phyloP scores from a whole-genome alignment of 2,329 filamentous ascomycete genomes.

The Kalmusia sp. region DNA sequence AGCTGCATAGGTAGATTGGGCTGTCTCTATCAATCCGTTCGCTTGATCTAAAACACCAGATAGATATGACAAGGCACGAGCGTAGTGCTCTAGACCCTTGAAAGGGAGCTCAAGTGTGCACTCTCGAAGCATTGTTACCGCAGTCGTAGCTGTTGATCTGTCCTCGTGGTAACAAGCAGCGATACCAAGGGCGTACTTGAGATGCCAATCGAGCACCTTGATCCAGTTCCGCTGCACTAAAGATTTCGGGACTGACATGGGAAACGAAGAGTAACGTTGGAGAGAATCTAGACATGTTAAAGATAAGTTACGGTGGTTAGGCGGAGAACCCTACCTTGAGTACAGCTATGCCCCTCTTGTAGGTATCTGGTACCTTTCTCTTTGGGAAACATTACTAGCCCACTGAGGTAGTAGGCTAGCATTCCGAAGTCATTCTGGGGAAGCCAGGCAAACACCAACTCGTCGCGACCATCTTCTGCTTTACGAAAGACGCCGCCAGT shows the following conservation, averaged over 20 bases:
- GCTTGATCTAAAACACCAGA: constrained; percentile 79
- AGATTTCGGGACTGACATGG: constrained; percentile 30
- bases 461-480: constrained; percentile 45
- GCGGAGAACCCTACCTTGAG: constrained; percentile 48
- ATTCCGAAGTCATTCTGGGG: constrained; percentile 65
- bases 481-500: constrained; percentile 55
- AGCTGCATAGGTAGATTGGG: constrained; percentile 71
- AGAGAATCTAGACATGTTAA: constrained; percentile 20
- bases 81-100: constrained; percentile 50
- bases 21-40: constrained; percentile 73
- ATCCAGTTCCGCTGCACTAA: constrained; percentile 66
- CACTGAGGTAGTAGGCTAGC: constrained; percentile 65
- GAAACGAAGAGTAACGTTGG: constrained; percentile 23
- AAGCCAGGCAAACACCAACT: constrained; percentile 66
- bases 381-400: constrained; percentile 62
- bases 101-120: constrained; percentile 51
- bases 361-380: constrained; percentile 64
- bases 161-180: constrained; percentile 74
- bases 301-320: not conserved
- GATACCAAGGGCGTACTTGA: constrained; percentile 75
- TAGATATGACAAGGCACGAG: constrained; percentile 72
- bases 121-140: constrained; percentile 27
- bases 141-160: constrained; percentile 60
- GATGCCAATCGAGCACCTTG: constrained; percentile 69
- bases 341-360: constrained; percentile 62